Evolutionary conservation across 148 eudicot species (phyloP), one percentile per base, ranked within the genome.

Genomic region (Pouteria glomerata): DNA sequence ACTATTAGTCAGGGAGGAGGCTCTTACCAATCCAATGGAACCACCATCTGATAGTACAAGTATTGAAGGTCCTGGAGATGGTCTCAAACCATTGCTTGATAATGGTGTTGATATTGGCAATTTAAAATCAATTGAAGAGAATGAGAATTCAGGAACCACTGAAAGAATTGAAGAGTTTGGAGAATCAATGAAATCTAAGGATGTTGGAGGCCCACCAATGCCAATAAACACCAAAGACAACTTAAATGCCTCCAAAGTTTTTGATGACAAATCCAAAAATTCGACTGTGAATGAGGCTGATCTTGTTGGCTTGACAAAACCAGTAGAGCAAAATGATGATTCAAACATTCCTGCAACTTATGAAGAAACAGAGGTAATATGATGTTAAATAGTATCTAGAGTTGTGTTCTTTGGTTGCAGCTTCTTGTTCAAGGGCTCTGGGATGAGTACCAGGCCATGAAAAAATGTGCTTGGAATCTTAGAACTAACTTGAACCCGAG

Each of bases 291-390:
- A 0, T 45, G 50, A 45, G 2, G 41, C 64, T 19, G 18, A 60
- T 33, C 24, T 6, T 18, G 15, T 31, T 60, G 26, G 26, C 41
- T 3, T 60, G 3, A 31, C 64, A 15, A 33, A 60, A 60, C 64
- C 64, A 33, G 42, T 0, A 1, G 42, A 33, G 10, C 8, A 33
- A 1, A 21, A 6, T 33, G 42, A 33, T 19, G 64, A 16, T 60
- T 33, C 64, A 60, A 60, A 21, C 10, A 60, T 60, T 33, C 13
- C 15, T 45, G 12, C 14, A 45, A 45, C 12, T 45, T 31, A 39
- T 33, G 24, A 33, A 64, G 53, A 67, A 48, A 67, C 27, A 48
- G 58, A 67, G 57, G 72, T 68, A 68, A 34, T 23, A 52, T 23
- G 0, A 52, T 21, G 42, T 68, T 53, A 45, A 42, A 27, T 64